A percentile compares a stretch with the other conserved stretches of the same genome.
Evolutionary conservation across 2,329 filamentous ascomycete genomes (phyloP).

Genomic region (Didymosphaeria variabile): DNA sequence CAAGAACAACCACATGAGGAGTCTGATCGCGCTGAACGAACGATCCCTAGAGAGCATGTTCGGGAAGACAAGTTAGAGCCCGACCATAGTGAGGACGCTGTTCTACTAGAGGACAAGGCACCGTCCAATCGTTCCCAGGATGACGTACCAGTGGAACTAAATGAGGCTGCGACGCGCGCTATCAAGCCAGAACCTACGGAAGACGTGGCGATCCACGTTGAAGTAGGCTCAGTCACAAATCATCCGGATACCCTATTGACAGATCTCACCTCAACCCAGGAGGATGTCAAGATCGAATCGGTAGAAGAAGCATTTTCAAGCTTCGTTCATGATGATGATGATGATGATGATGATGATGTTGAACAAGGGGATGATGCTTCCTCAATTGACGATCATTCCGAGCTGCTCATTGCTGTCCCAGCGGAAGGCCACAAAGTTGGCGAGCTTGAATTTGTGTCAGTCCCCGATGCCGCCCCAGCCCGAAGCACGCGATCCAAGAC

Average conservation of each 20-base stretch:
- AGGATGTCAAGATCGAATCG: slow-evolving; percentile 43
- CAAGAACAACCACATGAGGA: not conserved
- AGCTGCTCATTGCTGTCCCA: slow-evolving; percentile 30
- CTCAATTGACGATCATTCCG: slow-evolving; percentile 13
- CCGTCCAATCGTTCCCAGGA: not conserved
- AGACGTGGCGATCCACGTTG: not conserved
- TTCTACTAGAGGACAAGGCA: not conserved
- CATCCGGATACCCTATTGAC: not conserved
- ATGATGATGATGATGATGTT: slow-evolving; percentile 12
- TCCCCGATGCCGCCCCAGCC: slow-evolving; percentile 36
- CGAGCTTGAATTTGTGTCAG: slow-evolving; percentile 29
- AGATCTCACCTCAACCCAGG: slow-evolving; percentile 11
- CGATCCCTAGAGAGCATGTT: not conserved
- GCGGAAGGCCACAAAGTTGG: slow-evolving; percentile 33
- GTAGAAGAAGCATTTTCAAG: slow-evolving; percentile 20
- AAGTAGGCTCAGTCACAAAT: not conserved
- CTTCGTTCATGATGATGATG: slow-evolving; percentile 2
- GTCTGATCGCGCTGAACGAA: not conserved
- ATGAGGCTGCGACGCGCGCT: not conserved
- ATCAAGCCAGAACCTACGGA: not conserved
- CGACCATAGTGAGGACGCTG: not conserved
- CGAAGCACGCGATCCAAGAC: slow-evolving; percentile 45
- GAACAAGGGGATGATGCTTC: slow-evolving; percentile 7
- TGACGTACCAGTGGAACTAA: not conserved
- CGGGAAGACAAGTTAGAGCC: too few relatives aligned